Conservation (phyloP, 441 rosid genomes). For the Eruca vesicaria region DNA sequence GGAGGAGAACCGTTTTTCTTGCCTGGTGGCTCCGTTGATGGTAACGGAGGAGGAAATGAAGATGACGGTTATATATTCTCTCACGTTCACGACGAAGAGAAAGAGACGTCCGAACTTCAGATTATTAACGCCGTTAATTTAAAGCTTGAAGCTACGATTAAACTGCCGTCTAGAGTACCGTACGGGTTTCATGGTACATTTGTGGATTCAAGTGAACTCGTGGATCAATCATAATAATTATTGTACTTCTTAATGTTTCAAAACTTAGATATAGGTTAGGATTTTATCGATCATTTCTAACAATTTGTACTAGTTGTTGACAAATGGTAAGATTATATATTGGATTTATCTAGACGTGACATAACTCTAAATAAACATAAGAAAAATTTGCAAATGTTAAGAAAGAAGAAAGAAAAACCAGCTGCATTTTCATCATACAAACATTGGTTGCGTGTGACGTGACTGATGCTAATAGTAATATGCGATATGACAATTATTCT, state of each 20-base stretch:
- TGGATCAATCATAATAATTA: conserved; percentile 41
- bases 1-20: conserved; percentile 77
- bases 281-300: background rate
- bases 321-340: background rate
- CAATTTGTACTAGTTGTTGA: background rate
- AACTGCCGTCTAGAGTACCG: conserved; percentile 71
- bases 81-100: conserved; percentile 64
- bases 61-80: conserved; percentile 62
- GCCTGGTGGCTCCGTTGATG: conserved; percentile 26
- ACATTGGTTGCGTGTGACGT: background rate
- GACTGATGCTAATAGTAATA: background rate
- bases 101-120: conserved; percentile 59
- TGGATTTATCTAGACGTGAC: background rate
- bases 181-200: conserved; percentile 84
- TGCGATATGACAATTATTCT: background rate
- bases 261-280: background rate
- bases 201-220: conserved; percentile 50
- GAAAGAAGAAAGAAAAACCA: background rate
- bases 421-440: background rate
- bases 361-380: background rate
- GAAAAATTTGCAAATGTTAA: background rate
- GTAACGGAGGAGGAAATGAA: conserved; percentile 32
- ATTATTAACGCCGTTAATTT: conserved; percentile 57
- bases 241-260: background rate
- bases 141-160: conserved; percentile 50